Conservation (phyloP, 1,284 basidiomycete species). For the Sanghuangporus weigelae region DNA sequence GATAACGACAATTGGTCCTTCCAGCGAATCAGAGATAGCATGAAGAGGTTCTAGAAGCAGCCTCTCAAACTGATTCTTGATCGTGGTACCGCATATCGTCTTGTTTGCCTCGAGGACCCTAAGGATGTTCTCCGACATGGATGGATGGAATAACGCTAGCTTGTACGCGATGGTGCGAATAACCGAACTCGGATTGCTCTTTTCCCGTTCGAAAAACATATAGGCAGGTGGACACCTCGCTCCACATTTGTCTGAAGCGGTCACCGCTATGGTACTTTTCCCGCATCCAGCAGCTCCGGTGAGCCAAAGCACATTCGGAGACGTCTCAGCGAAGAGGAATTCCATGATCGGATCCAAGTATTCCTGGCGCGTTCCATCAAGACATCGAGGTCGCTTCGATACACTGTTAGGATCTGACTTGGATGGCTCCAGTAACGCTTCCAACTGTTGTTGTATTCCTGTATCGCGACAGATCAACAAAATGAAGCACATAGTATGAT, state of each 20-base stretch:
- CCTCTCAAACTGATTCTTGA: background rate
- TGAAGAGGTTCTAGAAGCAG: background rate
- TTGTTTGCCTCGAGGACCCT: background rate
- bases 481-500: background rate
- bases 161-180: background rate
- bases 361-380: background rate
- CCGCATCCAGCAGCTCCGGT: background rate
- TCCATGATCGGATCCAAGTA: background rate
- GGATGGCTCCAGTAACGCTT: background rate
- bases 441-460: background rate
- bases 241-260: background rate
- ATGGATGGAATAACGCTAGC: background rate
- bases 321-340: background rate
- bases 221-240: background rate
- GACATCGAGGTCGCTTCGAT: background rate
- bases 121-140: background rate
- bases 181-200: background rate
- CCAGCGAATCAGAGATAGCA: background rate
- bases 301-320: background rate
- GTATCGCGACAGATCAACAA: background rate
- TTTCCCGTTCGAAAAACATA: background rate
- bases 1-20: background rate
- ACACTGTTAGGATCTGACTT: background rate
- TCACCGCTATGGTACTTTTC: conserved; percentile 1
- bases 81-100: background rate